Base-by-base conservation (phyloP, 225 moss, liverwort and hornwort species). In the Pseudisothecium myosuroides region DNA sequence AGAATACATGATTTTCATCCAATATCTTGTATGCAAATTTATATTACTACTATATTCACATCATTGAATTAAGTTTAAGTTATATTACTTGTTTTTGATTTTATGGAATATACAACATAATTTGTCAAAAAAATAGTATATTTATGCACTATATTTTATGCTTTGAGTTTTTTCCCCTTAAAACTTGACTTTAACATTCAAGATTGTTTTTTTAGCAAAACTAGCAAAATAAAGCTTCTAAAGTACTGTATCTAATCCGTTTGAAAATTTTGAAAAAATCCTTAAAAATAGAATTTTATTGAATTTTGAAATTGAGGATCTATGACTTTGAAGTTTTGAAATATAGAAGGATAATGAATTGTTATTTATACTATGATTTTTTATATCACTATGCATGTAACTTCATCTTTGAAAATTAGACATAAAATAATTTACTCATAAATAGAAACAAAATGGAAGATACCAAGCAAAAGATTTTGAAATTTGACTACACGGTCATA, bases 201-300 rank as follows among this genome's bases (percentile, higher is more conserved):
- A 45, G 29, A 10, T 10, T 9, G 6, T 1, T 29, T 28, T 74
- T 74, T 18, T 0, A 23, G 1, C 3, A 68, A 37, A n/a, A 39
- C 0, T 23, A 13, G 13, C 1, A 67, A 67, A 67, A n/a, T 8
- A 2, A 69, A 69, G 8, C 14, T 24, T 24, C 8, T 14, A 23
- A 39, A 4, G 4, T 37, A 6, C 7, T 67, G 37, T 67, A 37
- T 37, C 21, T 21, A 37, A 0, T 67, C 2, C 0, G 1, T 12
- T 67, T 67, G 21, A 37, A 27, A 16, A 43, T 43, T 43, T 72
- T 43, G 16, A 45, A 47, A 67, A 67, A 37, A n/a, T 21, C 12
- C 12, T 67, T 67, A 12, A 21, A 36, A 66, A 36, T 10, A 65
- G 4, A 1, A 34, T 34, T 34, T 19, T 66, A 19, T 65, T 34